Evolutionary conservation across 768 basidiomycete species (phyloP).

Genomic region (Lyophyllum semitale): DNA sequence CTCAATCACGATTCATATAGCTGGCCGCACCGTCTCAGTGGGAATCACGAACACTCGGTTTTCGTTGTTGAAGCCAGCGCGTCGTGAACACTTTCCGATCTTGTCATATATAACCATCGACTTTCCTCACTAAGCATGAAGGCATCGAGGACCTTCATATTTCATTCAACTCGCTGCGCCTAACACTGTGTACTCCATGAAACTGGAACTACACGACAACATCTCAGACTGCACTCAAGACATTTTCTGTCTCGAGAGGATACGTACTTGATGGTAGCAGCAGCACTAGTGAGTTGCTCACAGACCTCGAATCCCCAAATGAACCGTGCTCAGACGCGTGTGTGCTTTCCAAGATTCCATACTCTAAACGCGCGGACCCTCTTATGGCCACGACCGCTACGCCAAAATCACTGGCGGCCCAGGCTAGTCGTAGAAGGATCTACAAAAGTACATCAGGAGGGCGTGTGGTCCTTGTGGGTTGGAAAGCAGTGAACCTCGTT

Average conservation of each 20-base stretch:
- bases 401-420: constrained; percentile 28
- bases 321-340: no score
- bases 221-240: constrained; percentile 20
- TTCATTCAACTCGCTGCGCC: constrained; percentile 2
- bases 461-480: constrained; percentile 7
- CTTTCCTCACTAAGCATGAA: neutral
- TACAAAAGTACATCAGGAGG: constrained; percentile 27
- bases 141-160: constrained; percentile 4
- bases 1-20: no score
- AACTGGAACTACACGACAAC: constrained; percentile 27
- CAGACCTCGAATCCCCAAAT: no score
- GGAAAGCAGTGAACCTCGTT: neutral
- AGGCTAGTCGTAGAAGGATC: constrained; percentile 33
- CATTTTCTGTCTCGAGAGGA: constrained; percentile 23
- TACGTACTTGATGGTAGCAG: constrained; percentile 28
- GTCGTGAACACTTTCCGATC: constrained; percentile 2
- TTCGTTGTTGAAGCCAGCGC: constrained; percentile 39
- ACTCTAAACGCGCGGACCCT: constrained; percentile 32
- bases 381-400: constrained; percentile 34
- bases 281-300: constrained; percentile 22
- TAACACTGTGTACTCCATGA: constrained; percentile 4
- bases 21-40: constrained; percentile 28
- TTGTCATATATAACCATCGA: no score
- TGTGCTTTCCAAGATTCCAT: neutral
- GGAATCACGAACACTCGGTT: constrained; percentile 36